Evolutionary conservation across 2,329 filamentous ascomycete species (phyloP).

Genomic region (Penicillium paneum): DNA sequence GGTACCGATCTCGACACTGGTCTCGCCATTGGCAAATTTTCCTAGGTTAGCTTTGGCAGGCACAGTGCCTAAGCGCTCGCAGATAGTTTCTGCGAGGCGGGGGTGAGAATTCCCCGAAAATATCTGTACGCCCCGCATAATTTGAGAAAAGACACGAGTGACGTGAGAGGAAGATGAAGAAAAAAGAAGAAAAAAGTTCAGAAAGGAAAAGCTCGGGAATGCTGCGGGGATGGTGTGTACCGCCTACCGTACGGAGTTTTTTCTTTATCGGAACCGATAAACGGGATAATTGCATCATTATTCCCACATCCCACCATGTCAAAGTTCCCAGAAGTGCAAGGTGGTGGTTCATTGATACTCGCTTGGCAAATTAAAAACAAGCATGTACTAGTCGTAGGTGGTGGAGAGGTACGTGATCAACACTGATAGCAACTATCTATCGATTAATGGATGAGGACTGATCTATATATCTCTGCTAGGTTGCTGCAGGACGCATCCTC

Average conservation of each 20-base stretch:
- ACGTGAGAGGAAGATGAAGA: slow-evolving; percentile 11
- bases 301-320: slow-evolving; percentile 41
- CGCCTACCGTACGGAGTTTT: slow-evolving; percentile 17
- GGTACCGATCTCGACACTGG: slow-evolving; percentile 62
- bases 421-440: slow-evolving; percentile 13
- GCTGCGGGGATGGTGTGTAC: slow-evolving; percentile 14
- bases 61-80: slow-evolving; percentile 61
- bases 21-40: slow-evolving; percentile 69
- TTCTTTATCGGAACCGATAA: slow-evolving; percentile 12
- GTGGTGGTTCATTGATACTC: slow-evolving; percentile 87
- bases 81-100: slow-evolving; percentile 61
- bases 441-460: slow-evolving; percentile 9
- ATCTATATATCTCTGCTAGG: slow-evolving; percentile 54
- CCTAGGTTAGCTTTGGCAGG: slow-evolving; percentile 59
- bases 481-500: slow-evolving; percentile 89
- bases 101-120: slow-evolving; percentile 67
- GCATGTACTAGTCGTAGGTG: slow-evolving; percentile 85
- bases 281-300: slow-evolving; percentile 2
- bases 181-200: slow-evolving; percentile 18
- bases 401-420: slow-evolving; percentile 71
- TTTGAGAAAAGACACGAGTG: slow-evolving; percentile 18
- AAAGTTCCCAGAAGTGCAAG: slow-evolving; percentile 75
- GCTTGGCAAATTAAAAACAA: slow-evolving; percentile 94
- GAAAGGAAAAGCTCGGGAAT: slow-evolving; percentile 12
- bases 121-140: slow-evolving; percentile 64